A percentile compares a stretch with the other conserved stretches of the same genome.
phyloP scores from a whole-genome alignment of 768 basidiomycete species.

The Lanmaoa rubissima region DNA sequence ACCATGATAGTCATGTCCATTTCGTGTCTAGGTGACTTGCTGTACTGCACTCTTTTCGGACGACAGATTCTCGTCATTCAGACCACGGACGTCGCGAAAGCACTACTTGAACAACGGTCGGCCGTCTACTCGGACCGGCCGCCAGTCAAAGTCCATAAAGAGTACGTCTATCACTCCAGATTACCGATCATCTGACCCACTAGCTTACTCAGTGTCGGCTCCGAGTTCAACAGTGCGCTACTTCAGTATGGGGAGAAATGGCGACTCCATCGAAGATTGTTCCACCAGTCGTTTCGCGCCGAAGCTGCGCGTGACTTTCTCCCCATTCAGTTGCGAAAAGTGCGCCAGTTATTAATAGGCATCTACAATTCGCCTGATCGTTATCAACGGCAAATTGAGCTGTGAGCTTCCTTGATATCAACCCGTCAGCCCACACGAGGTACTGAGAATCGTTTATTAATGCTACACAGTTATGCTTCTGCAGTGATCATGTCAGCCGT shows the following conservation, averaged over 20 bases:
- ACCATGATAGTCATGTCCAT: not conserved
- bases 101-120: slow-evolving; percentile 37
- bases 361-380: slow-evolving; percentile 24
- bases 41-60: slow-evolving; percentile 33
- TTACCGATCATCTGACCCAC: slow-evolving; percentile 2
- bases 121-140: slow-evolving; percentile 40
- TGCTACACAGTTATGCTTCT: slow-evolving; percentile 29
- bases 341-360: slow-evolving; percentile 22
- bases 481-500: slow-evolving; percentile 33
- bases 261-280: slow-evolving; percentile 33
- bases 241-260: slow-evolving; percentile 32
- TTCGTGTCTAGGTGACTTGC: slow-evolving; percentile 28
- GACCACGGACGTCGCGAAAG: slow-evolving; percentile 30
- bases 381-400: slow-evolving; percentile 30
- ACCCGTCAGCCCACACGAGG: not conserved
- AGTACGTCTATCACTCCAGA: slow-evolving; percentile 15
- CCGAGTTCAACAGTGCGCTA: slow-evolving; percentile 31
- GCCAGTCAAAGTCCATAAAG: slow-evolving; percentile 24
- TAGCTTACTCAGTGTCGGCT: slow-evolving; percentile 20
- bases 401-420: slow-evolving; percentile 22
- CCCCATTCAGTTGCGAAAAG: slow-evolving; percentile 30
- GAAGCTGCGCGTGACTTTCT: slow-evolving; percentile 25
- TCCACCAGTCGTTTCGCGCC: slow-evolving; percentile 33
- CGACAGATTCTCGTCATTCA: slow-evolving; percentile 35
- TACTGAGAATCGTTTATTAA: slow-evolving; percentile 1